Conservation (phyloP, 306 rosid species). For the Potentilla sterilis region DNA sequence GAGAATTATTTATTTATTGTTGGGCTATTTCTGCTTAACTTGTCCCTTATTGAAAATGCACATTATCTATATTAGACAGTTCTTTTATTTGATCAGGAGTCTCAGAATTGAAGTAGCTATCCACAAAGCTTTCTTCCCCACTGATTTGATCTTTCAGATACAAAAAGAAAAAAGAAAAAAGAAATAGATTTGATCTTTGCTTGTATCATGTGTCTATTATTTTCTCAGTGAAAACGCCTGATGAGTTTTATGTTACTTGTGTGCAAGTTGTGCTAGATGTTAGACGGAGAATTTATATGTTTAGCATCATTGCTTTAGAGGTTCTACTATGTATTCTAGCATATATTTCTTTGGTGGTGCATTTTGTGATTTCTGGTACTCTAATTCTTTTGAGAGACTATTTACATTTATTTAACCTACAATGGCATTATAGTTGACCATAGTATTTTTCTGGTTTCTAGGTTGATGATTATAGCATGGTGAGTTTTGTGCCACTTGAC, state of each 20-base stretch:
- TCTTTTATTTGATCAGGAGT: not conserved
- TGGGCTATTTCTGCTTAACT: not conserved
- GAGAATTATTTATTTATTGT: slow-evolving; percentile 10
- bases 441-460: slow-evolving; percentile 24
- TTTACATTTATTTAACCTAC: no score
- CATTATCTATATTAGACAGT: not conserved
- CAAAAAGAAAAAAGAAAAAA: not conserved
- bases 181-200: not conserved
- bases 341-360: not conserved
- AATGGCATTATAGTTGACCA: not conserved
- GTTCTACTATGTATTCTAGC: not conserved
- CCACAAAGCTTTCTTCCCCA: not conserved
- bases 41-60: not conserved
- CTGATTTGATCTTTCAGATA: not conserved
- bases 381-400: not conserved
- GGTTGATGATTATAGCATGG: slow-evolving; percentile 69
- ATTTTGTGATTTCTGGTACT: not conserved
- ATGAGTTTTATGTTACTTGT: not conserved
- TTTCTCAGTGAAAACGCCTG: no score
- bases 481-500: slow-evolving; percentile 81
- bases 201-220: not conserved
- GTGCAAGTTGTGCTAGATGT: not conserved
- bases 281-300: not conserved
- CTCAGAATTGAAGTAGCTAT: not conserved
- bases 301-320: not conserved